Percentiles rank a stretch among this genome's conserved stretches.
These are phyloP conservation scores for Fusarium sp. DNA, from an alignment of 2,329 filamentous ascomycete species.

Conservation along the genomic window DNA sequence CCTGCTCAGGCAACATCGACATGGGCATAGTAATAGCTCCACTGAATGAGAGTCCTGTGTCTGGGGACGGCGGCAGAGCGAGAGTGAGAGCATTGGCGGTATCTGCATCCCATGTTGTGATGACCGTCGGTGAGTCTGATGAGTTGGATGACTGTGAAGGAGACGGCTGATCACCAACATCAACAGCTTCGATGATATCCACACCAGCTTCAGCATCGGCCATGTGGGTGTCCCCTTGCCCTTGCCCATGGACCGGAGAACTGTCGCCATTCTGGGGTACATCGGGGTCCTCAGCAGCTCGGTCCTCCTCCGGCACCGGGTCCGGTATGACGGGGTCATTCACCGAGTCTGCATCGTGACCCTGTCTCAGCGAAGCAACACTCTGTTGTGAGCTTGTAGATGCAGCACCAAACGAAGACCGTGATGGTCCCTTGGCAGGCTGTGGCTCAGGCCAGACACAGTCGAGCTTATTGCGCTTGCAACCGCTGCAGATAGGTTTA, in stretches of 20 bases:
- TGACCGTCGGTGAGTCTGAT: constrained; percentile 19
- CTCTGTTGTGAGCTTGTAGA: constrained; percentile 20
- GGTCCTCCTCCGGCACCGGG: constrained; percentile 16
- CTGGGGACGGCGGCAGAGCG: constrained; percentile 6
- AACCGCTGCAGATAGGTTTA: constrained; percentile 62
- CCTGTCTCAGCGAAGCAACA: constrained; percentile 8
- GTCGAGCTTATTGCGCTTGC: constrained; percentile 61
- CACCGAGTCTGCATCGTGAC: constrained; percentile 20
- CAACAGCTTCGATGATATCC: constrained; percentile 20
- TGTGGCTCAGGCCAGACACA: constrained; percentile 57
- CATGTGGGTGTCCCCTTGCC: constrained; percentile 40
- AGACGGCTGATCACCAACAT: constrained; percentile 30
- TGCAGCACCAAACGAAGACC: constrained; percentile 24
- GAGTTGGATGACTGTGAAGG: constrained; percentile 35
- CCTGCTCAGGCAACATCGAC: constrained; percentile 44
- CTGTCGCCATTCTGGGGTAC: constrained; percentile 20
- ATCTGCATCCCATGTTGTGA: constrained; percentile 26
- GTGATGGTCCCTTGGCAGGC: constrained; percentile 10
- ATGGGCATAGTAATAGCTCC: constrained; percentile 41
- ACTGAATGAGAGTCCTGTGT: constrained; percentile 12
- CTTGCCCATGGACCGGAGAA: constrained; percentile 22
- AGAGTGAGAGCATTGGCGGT: constrained; percentile 37
- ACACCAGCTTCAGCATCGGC: constrained; percentile 34
- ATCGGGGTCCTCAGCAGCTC: constrained; percentile 9
- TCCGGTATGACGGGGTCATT: constrained; percentile 23